phyloP scores from a whole-genome alignment of 345 rosid genomes.

The Lepidium aucheri region DNA sequence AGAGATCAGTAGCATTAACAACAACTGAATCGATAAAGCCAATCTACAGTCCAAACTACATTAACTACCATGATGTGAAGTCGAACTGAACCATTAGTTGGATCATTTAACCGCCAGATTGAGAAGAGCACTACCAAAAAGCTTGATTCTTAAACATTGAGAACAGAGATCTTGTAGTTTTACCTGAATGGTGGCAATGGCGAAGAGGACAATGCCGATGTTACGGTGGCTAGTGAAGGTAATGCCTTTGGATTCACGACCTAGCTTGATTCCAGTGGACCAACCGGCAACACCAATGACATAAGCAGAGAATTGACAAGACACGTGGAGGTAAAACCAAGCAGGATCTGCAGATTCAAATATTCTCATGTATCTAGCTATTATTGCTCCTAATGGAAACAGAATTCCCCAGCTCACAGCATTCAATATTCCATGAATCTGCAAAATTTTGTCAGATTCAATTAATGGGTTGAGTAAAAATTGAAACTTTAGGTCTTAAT shows the following conservation, averaged over 20 bases:
- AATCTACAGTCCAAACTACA: too few relatives aligned
- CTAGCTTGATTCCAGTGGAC: slow-evolving; percentile 88
- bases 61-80: too few relatives aligned
- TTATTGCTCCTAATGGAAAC: slow-evolving; percentile 60
- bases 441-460: not conserved
- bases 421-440: slow-evolving; percentile 87
- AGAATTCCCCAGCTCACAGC: slow-evolving; percentile 84
- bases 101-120: too few relatives aligned
- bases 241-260: slow-evolving; percentile 49
- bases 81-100: too few relatives aligned
- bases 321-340: slow-evolving; percentile 76
- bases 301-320: slow-evolving; percentile 69
- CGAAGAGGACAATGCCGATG: slow-evolving; percentile 66
- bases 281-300: slow-evolving; percentile 82
- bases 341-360: slow-evolving; percentile 76
- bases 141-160: not conserved
- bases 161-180: not conserved
- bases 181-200: slow-evolving; percentile 75
- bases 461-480: not conserved
- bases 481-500: not conserved
- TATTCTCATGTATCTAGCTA: slow-evolving; percentile 63
- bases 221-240: slow-evolving; percentile 38
- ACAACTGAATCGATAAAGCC: too few relatives aligned
- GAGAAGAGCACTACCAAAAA: too few relatives aligned
- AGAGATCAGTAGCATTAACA: too few relatives aligned